Conservation (phyloP, 2,329 filamentous ascomycete species). For the Periconia sp. region DNA sequence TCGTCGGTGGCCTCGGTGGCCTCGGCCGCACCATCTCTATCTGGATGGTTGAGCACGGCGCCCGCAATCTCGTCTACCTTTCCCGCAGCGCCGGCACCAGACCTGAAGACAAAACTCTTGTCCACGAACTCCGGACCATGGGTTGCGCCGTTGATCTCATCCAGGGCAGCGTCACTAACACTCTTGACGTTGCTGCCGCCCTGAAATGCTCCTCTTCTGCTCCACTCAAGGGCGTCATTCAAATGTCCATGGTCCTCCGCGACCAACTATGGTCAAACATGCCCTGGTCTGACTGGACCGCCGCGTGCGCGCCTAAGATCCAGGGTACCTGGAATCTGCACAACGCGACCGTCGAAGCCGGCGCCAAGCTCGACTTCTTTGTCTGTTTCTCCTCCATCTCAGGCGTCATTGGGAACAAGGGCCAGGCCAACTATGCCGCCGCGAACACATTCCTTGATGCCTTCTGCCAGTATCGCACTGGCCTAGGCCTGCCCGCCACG, state of each 20-base stretch:
- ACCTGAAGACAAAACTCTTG: conserved; percentile 7
- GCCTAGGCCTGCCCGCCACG: conserved; percentile 44
- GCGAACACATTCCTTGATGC: conserved; percentile 48
- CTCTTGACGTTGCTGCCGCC: conserved; percentile 7
- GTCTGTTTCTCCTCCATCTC: conserved; percentile 34
- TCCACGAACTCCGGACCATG: conserved; percentile 11
- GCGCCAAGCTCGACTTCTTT: conserved; percentile 30
- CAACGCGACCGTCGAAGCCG: conserved; percentile 3
- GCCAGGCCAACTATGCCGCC: conserved; percentile 55
- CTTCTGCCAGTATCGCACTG: conserved; percentile 23
- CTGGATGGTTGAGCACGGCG: conserved; percentile 27
- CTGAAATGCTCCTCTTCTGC: not conserved
- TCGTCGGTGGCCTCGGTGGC: conserved; percentile 32
- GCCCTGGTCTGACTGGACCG: conserved; percentile 15
- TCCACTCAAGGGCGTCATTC: conserved; percentile 16
- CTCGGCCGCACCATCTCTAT: conserved; percentile 18
- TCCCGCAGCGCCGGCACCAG: conserved; percentile 15
- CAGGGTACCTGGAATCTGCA: conserved; percentile 33
- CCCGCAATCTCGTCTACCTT: conserved; percentile 20
- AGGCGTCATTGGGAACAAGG: conserved; percentile 31
- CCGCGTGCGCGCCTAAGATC: conserved; percentile 18
- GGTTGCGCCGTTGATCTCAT: conserved; percentile 17
- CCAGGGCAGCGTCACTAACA: conserved; percentile 6
- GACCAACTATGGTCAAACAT: conserved; percentile 17
- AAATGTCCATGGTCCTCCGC: conserved; percentile 21